These are phyloP conservation scores for Alternaria gaisen DNA, from an alignment of 2,329 filamentous ascomycete genomes.

Conservation along the genomic window DNA sequence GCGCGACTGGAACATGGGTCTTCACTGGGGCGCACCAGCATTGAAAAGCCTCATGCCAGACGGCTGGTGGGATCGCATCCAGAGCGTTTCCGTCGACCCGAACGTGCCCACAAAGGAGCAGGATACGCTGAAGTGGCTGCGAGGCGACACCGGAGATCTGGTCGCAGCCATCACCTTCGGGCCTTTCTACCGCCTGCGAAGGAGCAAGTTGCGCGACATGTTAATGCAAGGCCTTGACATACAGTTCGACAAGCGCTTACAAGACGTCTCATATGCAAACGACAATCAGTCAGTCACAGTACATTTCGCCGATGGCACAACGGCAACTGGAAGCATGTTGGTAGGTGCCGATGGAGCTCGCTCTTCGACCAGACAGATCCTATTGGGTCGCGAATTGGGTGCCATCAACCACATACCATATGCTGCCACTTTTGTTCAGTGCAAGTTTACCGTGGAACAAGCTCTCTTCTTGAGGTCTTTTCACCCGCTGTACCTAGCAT, in stretches of 20 bases:
- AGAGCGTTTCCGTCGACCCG: slow-evolving; percentile 63
- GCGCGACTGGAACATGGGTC: slow-evolving; percentile 70
- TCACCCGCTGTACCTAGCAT: slow-evolving; percentile 56
- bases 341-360: slow-evolving; percentile 51
- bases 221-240: slow-evolving; percentile 43
- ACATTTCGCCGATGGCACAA: slow-evolving; percentile 46
- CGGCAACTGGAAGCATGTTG: slow-evolving; percentile 42
- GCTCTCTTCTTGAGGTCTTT: slow-evolving; percentile 56
- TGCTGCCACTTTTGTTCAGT: slow-evolving; percentile 57
- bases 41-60: slow-evolving; percentile 63
- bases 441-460: slow-evolving; percentile 53
- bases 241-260: slow-evolving; percentile 52
- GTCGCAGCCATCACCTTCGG: slow-evolving; percentile 45
- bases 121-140: slow-evolving; percentile 47
- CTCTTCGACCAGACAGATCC: slow-evolving; percentile 40
- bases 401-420: slow-evolving; percentile 54
- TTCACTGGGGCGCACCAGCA: slow-evolving; percentile 68
- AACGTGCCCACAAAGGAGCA: slow-evolving; percentile 48
- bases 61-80: slow-evolving; percentile 61
- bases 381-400: slow-evolving; percentile 38
- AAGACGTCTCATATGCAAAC: slow-evolving; percentile 44
- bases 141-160: slow-evolving; percentile 48
- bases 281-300: slow-evolving; percentile 47
- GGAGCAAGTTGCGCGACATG: slow-evolving; percentile 46
- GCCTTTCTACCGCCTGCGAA: slow-evolving; percentile 48